Evolutionary conservation across 1,284 basidiomycete genomes (phyloP), one percentile per base, ranked within the genome.

Genomic region (Papiliotrema laurentii): DNA sequence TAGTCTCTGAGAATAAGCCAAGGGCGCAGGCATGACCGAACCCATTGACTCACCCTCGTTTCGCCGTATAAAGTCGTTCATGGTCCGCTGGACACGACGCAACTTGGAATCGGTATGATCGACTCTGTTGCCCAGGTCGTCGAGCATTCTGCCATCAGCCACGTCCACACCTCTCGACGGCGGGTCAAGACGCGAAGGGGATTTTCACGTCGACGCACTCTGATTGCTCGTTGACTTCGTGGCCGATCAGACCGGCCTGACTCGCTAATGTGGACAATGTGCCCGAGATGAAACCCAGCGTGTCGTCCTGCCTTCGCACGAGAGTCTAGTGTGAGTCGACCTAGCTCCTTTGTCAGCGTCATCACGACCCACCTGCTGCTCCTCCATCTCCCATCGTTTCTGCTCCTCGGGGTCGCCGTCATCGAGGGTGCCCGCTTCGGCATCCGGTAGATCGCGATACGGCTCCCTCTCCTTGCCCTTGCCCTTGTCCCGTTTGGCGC

Each of bases 191-290:
- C 24, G 21, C 0, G 16, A 40, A 27, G 26, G 5, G 13, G 5
- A 21, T 10, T 7, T 6, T 3, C 26, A n/a, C 5, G 39, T 46
- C 19, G 1, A 72, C 83, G 51, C 57, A 92, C 91, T 89, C 87
- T 58, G 84, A 87, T 59, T 94, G 91, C 68, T 92, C 89, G 4
- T 70, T 76, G 39, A 94, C 87, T 68, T 96, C 91, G 45, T 81
- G 82, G 0, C 91, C 91, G 81, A 96, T 94, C 36, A 94, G 75
- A 5, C 86, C 87, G 1, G 91, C 91, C 73, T 96, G 92, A 56
- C 87, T 83, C 0, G 85, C 83, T 13, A 96, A 75, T 1, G 84
- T 89, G 47, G 69, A 81, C 36, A 96, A 70, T 0, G 91, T 90
- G 0, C 89, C 89, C 0, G 85, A 81, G 61, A 96, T 92, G 0